Evolutionary conservation across 768 basidiomycete species (phyloP), one percentile per base, ranked within the genome.

Genomic region (Calvatia gigantea): DNA sequence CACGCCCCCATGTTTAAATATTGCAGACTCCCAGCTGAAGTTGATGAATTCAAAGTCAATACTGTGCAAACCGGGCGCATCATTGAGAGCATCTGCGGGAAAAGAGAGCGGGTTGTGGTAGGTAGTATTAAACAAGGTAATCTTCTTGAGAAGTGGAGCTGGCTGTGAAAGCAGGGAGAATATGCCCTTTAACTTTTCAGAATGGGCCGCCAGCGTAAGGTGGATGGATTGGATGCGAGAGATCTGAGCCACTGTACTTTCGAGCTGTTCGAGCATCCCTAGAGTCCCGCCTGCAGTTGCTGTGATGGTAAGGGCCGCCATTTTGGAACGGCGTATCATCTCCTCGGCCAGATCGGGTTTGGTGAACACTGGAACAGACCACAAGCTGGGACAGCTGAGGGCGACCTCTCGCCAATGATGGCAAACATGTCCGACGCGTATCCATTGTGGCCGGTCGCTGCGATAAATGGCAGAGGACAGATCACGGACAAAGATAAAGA

Each of bases 271-370:
- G 19, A 55, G 21, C 12, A 62, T 65, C 32, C 53, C 64, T 8
- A 65, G 71, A 51, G 54, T 61, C 67, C 29, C 61, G 42, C 55
- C 60, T 59, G 25, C 41, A 17, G 25, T 29, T 15, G 61, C 66
- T 49, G 63, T 67, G 49, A 75, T 55, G 41, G 64, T 54, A 21
- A 75, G 63, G 29, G 70, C 67, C 14, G 70, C 71, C 63, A 64
- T 71, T 60, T 76, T 79, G 2, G 80, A 81, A 19, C 79, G 70
- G 32, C 61, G 64, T 23, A 81, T 57, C 69, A 80, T 74, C 60
- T 75, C 76, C 51, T 72, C 66, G 15, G 69, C 70, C 73, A 74
- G 76, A 28, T 57, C 60, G 7, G 65, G 68, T 23, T 66, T 68
- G 8, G 58, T 61, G 35, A 76, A 71, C 2, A 69, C 61, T 21